Percentiles rank a stretch among this genome's conserved stretches.
Conservation (phyloP, 2,329 filamentous ascomycete genomes). For the Pseudogymnoascus sp. region DNA sequence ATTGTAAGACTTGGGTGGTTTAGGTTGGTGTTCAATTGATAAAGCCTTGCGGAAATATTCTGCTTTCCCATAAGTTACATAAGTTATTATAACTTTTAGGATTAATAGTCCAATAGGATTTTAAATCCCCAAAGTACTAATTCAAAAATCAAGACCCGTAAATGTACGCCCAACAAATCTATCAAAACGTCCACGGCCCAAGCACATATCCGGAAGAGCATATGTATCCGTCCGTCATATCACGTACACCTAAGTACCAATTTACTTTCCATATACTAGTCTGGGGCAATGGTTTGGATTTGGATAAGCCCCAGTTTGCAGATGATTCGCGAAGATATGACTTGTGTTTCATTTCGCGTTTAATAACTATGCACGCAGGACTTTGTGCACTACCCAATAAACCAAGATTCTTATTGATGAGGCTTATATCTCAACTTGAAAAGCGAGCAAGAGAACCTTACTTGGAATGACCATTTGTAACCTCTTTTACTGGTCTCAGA, state of each 20-base stretch:
- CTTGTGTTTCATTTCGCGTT: background rate
- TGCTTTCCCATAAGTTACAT: background rate
- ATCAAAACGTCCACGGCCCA: background rate
- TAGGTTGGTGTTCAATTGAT: background rate
- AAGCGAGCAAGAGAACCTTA: background rate
- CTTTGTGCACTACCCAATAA: background rate
- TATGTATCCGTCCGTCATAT: background rate
- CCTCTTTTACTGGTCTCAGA: constrained; percentile 1
- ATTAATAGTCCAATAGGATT: background rate
- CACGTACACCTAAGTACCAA: background rate
- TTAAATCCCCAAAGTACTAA: too few relatives aligned
- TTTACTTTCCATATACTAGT: background rate
- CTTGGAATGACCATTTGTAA: background rate
- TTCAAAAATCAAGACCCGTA: background rate
- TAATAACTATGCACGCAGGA: background rate
- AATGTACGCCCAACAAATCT: background rate
- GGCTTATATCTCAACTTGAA: background rate
- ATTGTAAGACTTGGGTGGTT: background rate
- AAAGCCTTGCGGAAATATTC: background rate
- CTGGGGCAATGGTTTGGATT: background rate
- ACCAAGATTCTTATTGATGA: background rate
- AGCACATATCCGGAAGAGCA: background rate
- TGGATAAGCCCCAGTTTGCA: background rate
- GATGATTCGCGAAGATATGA: background rate
- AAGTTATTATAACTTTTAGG: background rate